These are phyloP conservation scores for Diplosphaera chodatii DNA, from an alignment of 139 green algal species.

Conservation along the genomic window DNA sequence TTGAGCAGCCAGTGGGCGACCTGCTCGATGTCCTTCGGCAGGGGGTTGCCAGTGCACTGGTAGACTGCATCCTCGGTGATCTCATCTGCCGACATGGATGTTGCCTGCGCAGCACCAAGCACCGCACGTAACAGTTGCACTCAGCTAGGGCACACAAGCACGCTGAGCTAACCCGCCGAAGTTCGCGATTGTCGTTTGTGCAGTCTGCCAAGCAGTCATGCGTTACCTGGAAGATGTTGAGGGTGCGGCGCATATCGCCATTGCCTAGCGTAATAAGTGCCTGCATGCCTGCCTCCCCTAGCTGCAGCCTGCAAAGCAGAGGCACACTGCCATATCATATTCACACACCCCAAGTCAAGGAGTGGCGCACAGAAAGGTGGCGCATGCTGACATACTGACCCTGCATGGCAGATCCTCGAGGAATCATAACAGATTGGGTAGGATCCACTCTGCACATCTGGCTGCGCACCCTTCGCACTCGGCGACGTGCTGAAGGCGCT, in stretches of 20 bases:
- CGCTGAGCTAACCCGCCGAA: too few species aligned
- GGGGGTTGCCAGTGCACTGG: slow-evolving; percentile 80
- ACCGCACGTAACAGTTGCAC: too few species aligned
- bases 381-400: too few species aligned
- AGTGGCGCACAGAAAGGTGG: too few species aligned
- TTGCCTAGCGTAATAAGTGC: slow-evolving; percentile 72
- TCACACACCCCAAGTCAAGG: too few species aligned
- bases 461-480: slow-evolving; percentile 66
- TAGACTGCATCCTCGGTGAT: slow-evolving; percentile 82
- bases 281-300: slow-evolving; percentile 66
- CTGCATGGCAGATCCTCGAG: too few species aligned
- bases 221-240: slow-evolving; percentile 97
- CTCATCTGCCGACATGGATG: slow-evolving; percentile 59
- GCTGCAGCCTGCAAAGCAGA: slow-evolving; percentile 27
- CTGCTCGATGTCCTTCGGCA: slow-evolving; percentile 76
- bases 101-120: slow-evolving; percentile 43
- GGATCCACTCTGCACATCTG: too few species aligned
- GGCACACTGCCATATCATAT: too few species aligned
- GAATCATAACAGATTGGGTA: too few species aligned
- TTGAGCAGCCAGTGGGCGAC: slow-evolving; percentile 80
- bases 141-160: too few species aligned
- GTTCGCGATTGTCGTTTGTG: too few species aligned
- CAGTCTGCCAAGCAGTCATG: too few species aligned
- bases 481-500: slow-evolving; percentile 71
- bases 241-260: slow-evolving; percentile 91